Conservation (phyloP, 306 rosid species). For the Acmispon strigosus region DNA sequence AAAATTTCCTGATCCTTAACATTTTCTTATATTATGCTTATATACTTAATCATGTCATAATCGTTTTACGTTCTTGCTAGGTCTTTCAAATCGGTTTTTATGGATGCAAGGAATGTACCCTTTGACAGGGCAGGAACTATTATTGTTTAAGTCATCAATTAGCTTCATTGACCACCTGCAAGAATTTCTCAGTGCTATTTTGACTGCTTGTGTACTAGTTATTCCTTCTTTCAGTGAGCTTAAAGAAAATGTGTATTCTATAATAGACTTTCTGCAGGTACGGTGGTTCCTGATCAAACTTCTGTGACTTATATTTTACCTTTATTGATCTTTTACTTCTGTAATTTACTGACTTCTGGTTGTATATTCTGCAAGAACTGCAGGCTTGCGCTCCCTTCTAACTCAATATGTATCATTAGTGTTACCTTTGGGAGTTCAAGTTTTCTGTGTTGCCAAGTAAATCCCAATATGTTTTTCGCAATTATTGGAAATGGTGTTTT, state of each 20-base stretch:
- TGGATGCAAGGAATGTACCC: constrained; percentile 92
- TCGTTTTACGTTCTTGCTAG: constrained; percentile 33
- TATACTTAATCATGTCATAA: background rate
- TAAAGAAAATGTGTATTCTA: constrained; percentile 46
- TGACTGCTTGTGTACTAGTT: constrained; percentile 61
- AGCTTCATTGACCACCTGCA: constrained; percentile 92
- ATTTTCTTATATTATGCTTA: background rate
- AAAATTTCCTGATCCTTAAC: background rate
- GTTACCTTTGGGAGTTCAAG: background rate
- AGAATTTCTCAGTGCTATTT: constrained; percentile 73
- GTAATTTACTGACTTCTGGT: background rate
- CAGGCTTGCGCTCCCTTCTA: background rate
- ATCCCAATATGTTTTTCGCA: background rate
- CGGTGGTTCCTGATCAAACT: background rate
- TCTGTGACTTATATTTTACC: background rate
- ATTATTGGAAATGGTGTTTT: background rate
- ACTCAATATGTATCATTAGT: background rate
- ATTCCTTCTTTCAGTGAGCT: constrained; percentile 66
- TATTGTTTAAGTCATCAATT: constrained; percentile 78
- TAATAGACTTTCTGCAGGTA: constrained; percentile 70
- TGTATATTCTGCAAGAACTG: background rate
- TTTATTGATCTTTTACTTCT: background rate
- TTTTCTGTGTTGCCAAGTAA: background rate
- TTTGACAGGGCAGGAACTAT: constrained; percentile 42
- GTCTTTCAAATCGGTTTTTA: constrained; percentile 67